Evolutionary conservation across 768 basidiomycete species (phyloP), one percentile per base, ranked within the genome.

Genomic region (Rickenella mellea): DNA sequence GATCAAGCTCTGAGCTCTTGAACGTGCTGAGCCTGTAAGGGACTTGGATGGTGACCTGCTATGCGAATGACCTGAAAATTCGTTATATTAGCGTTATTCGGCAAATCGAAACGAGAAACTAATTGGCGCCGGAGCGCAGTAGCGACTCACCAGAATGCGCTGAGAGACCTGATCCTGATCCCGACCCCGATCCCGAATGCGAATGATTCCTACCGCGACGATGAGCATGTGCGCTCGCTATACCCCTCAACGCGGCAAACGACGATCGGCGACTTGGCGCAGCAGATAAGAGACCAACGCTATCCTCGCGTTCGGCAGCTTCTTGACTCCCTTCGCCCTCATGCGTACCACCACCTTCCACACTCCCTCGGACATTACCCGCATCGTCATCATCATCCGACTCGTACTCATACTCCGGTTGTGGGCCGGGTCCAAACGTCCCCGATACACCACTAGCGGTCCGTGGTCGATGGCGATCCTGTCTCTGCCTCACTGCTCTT

Each of bases 1-100:
- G 44, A 87, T 73, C 43, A 86, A 53, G 3, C 78, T 79, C 54
- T 83, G 80, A 4, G 82, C 65, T 5, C 80, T 66, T 26, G 75
- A 74, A n/a, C 84, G 71, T 24, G 35, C 35, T 25, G 39, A 20
- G 21, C 19, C 24, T 5, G 19, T 35, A 12, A 26, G 38, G 19
- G 30, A 40, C 11, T 24, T 19, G 9, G 39, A 19, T 21, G 19
- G 39, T 10, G 27, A 25, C 17, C 24, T 17, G 15, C 33, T 22
- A 3, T 17, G 24, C 33, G 19, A 19, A 17, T 22, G 19, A 14
- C 33, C 24, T 22, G 33, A 17, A 36, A 36, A 17, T 7, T 36
- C 24, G 33, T 22, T 22, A 22, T 36, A 30, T 10, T 15, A 10
- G 10, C 15, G 29, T 10, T 30, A 36, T 3, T 17, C 19, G 15